Evolutionary conservation across 2,329 filamentous ascomycete genomes (phyloP), one percentile per base, ranked within the genome.

Genomic region (Raffaelea ambrosiae): DNA sequence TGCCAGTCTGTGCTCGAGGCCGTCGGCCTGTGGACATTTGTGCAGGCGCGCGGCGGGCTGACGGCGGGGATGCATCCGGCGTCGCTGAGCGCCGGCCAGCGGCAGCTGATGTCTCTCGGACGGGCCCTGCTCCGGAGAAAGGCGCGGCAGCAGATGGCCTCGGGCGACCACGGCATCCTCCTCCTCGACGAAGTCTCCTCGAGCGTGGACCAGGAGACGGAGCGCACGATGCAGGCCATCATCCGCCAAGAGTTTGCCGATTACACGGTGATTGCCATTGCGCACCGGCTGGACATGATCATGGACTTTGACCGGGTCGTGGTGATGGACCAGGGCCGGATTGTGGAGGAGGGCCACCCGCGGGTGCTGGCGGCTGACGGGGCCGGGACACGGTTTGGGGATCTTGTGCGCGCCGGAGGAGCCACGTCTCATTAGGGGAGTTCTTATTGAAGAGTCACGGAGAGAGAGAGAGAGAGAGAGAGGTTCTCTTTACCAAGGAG

Each of bases 41-140:
- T 69, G 1, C 42, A 56, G 0, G 57, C 61, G 4, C 55, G 59
- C 3, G 67, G 66, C 3, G 66, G 67, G 0, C 50, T 70, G 0
- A 52, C 57, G 3, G 57, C 58, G 0, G 53, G 48, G 3, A 68
- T 82, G 53, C 66, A 68, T 14, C 61, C 68, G 7, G 16, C 8
- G 7, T 38, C 35, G 13, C 35, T 38, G 8, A 38, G 35, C 16
- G 35, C 35, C 13, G 81, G 82, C 0, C 80, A 84, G 58, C 71
- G 71, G 36, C 81, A 85, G 55, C 66, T 84, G 0, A 80, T 85
- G 54, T 79, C 73, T 51, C 68, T 85, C 1, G 79, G 76, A 0
- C 62, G 79, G 1, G 80, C 78, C 0, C 66, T 83, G 20, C 59
- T 84, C 9, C 62, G 72, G 9, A 52, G 59, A n/a, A 20, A 55